Base-by-base conservation (phyloP, 2,329 filamentous ascomycete species). In the Coleophoma crateriformis region DNA sequence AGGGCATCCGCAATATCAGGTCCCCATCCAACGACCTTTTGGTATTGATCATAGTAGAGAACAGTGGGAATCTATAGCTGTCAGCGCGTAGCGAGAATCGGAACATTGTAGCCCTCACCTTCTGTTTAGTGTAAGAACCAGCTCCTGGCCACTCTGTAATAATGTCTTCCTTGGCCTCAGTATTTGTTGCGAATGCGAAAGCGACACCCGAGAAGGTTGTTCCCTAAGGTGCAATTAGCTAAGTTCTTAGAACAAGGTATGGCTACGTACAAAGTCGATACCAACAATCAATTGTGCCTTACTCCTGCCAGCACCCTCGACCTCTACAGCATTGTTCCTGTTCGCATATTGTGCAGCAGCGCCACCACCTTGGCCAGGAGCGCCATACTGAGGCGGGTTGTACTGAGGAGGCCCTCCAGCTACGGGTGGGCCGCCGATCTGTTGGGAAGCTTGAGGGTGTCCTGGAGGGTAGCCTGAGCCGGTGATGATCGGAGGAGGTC, bases 21-120 rank as follows among this genome's bases (percentile, higher is more conserved):
- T 54, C 94, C 94, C 94, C 94, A 99, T 61, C 94, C 94, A n/a
- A 97, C 94, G 45, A 99, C 94, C 71, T 97, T 96, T 66, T 99
- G 94, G 70, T 96, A 96, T 71, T 97, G 92, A 67, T 99, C 94
- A 67, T 99, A 99, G 76, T 99, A 99, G 53, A 99, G 81, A n/a
- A 99, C 94, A 13, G 94, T 97, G 14, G 94, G 94, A 61, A 99
- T 97, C 94, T 95, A 64, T 20, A 34, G 15, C 48, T 39, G 52
- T 66, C 49, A 65, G 58, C 46, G 37, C 38, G 10, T 44, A 22
- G 14, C 33, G 46, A 8, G 19, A 35, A 39, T 22, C 52, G 20
- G 13, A 32, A 39, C 17, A 44, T 27, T 45, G 35, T 34, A 14
- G 33, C 45, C 51, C 68, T 42, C 68, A 95, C 92, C 86, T 99